Evolutionary conservation across 495 filamentous ascomycete species (phyloP).

Genomic region (Annulohypoxylon bovei): DNA sequence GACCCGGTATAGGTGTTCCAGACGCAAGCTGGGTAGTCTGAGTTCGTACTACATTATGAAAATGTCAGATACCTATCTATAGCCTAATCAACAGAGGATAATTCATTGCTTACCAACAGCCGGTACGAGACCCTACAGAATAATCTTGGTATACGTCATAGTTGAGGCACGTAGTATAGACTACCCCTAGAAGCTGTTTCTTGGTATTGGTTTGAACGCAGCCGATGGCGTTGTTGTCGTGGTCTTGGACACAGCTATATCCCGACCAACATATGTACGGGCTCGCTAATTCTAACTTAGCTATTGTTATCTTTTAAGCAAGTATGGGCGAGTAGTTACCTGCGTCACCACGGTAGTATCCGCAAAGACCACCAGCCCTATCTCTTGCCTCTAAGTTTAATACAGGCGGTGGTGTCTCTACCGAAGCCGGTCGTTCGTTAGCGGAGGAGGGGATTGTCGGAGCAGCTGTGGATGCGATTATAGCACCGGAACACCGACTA

Average conservation of each 20-base stretch:
- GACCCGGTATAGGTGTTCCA: not conserved
- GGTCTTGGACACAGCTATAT: slow-evolving; percentile 1
- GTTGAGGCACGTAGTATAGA: not conserved
- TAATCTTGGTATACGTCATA: not conserved
- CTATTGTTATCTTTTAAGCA: not conserved
- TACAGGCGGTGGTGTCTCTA: not conserved
- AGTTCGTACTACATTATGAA: not conserved
- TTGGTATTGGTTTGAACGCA: not conserved
- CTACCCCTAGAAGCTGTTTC: not conserved
- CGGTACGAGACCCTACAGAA: not conserved
- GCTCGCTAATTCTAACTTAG: not conserved
- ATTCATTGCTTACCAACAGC: not conserved
- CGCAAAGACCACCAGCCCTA: not conserved
- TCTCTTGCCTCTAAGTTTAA: not conserved
- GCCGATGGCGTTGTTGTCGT: not conserved
- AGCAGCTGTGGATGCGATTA: not conserved
- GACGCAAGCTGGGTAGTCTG: not conserved
- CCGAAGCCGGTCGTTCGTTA: not conserved
- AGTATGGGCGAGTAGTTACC: not conserved
- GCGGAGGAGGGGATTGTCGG: not conserved
- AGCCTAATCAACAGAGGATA: not conserved
- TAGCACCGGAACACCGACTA: not conserved
- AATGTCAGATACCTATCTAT: not conserved
- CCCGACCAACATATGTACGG: not conserved
- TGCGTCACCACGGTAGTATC: not conserved